Base-by-base conservation (phyloP, 2,329 filamentous ascomycete genomes). In the Diaporthe eres region DNA sequence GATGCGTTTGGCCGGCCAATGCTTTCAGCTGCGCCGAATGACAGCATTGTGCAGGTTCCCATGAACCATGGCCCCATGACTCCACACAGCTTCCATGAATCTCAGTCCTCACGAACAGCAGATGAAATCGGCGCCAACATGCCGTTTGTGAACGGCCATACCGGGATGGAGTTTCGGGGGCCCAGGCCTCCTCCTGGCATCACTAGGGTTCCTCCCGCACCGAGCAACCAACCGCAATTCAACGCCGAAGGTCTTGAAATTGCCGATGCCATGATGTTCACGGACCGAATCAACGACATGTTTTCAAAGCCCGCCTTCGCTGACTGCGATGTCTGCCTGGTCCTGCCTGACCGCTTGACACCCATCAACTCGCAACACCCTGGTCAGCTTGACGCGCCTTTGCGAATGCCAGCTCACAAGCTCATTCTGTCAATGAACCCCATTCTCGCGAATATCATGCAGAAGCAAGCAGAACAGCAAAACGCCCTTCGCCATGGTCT, bases 1-100 rank as follows among this genome's bases (percentile, higher is more conserved):
- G 85, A 87, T 71, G 81, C 75, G 57, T 86, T 83, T 60, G 85
- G 83, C 10, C 81, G 84, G 65, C 84, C 84, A 12, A 75, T 83
- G 5, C 81, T 85, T 76, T 80, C 79, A 22, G 70, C 76, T 22
- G 81, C 80, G 84, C 86, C 44, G 79, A 84, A 12, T 84, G 83
- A 74, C 79, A 78, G 58, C 78, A 80, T 7, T 81, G 83, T 75
- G 81, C 34, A 61, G 42, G 49, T 75, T 37, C 47, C 74, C 51
- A 83, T 82, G 77, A 85, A 83, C 78, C 89, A 89, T 79, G 88
- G 87, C 4, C 88, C 90, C 2, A 87, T 88, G 1, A 91, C 90
- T 2, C 88, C 90, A 5, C 90, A 90, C 77, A 92, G 90, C 81
- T 91, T 91, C 79, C 91, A 91, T 74, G 90, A 88, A 49, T 92